Evolutionary conservation across 495 filamentous ascomycete species (phyloP).

Genomic region (Staphylotrichum longicolle): DNA sequence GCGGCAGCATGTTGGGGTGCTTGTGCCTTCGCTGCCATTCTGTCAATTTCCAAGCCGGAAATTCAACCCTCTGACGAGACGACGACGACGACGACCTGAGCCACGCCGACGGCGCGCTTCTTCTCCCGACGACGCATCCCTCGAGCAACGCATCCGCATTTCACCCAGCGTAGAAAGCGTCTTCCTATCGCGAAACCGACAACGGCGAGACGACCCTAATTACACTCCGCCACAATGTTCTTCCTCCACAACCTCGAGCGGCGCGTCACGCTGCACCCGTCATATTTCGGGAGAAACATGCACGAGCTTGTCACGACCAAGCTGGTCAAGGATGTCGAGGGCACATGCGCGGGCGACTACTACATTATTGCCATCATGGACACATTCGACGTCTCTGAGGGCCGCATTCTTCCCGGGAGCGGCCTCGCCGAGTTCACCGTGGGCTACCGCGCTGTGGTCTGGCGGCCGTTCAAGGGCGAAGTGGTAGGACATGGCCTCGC

Average conservation of each 20-base stretch:
- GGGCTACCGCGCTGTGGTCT: constrained; percentile 91
- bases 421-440: constrained; percentile 93
- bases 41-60: not conserved
- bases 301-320: constrained; percentile 81
- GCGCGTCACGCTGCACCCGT: constrained; percentile 88
- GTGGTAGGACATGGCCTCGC: constrained; percentile 60
- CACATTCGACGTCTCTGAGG: constrained; percentile 85
- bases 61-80: not conserved
- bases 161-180: not conserved
- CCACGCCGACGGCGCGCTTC: not conserved
- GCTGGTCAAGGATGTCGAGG: constrained; percentile 88
- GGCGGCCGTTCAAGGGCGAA: constrained; percentile 95
- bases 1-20: constrained; percentile 14
- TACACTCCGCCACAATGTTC: constrained; percentile 62
- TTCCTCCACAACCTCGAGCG: constrained; percentile 96
- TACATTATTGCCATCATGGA: constrained; percentile 98
- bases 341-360: constrained; percentile 86
- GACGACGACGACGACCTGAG: not conserved
- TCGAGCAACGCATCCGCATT: not conserved
- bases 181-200: too few relatives aligned
- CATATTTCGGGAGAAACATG: constrained; percentile 90
- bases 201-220: too few relatives aligned
- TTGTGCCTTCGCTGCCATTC: not conserved
- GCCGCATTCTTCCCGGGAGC: constrained; percentile 82
- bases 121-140: too few relatives aligned